Conservation (phyloP, 2,329 filamentous ascomycete species). For the Hypoxylon rubiginosum region DNA sequence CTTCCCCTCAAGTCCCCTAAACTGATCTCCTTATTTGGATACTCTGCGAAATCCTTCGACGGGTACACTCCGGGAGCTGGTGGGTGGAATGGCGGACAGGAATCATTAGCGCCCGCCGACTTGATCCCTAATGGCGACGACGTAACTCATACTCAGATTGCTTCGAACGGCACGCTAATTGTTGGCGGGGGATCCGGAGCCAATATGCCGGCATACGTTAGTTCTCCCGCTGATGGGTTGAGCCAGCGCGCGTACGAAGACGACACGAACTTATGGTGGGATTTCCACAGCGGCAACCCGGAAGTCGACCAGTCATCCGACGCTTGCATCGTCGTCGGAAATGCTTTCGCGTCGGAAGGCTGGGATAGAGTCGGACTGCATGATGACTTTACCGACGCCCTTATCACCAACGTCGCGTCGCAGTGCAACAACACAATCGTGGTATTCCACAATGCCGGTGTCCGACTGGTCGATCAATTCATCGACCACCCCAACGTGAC, state of each 20-base stretch:
- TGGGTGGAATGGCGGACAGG: slow-evolving; percentile 50
- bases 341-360: slow-evolving; percentile 74
- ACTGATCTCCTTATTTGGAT: slow-evolving; percentile 70
- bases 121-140: slow-evolving; percentile 40
- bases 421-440: slow-evolving; percentile 72
- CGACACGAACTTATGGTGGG: slow-evolving; percentile 61
- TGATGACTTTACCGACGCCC: slow-evolving; percentile 69
- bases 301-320: slow-evolving; percentile 60
- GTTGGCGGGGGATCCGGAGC: slow-evolving; percentile 49
- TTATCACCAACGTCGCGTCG: slow-evolving; percentile 63
- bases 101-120: slow-evolving; percentile 38
- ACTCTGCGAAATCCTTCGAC: slow-evolving; percentile 65
- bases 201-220: slow-evolving; percentile 55
- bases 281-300: slow-evolving; percentile 58
- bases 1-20: slow-evolving; percentile 66
- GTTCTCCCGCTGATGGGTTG: slow-evolving; percentile 58
- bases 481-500: slow-evolving; percentile 77
- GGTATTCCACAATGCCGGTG: slow-evolving; percentile 73
- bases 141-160: slow-evolving; percentile 53
- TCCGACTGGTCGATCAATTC: slow-evolving; percentile 70
- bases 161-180: slow-evolving; percentile 60
- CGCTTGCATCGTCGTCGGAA: slow-evolving; percentile 71
- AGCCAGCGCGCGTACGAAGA: slow-evolving; percentile 60
- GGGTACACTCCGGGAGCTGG: slow-evolving; percentile 53
- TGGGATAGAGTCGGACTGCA: slow-evolving; percentile 67